Conservation (phyloP, 2,329 filamentous ascomycete species). For the Elsinoe ampelina region DNA sequence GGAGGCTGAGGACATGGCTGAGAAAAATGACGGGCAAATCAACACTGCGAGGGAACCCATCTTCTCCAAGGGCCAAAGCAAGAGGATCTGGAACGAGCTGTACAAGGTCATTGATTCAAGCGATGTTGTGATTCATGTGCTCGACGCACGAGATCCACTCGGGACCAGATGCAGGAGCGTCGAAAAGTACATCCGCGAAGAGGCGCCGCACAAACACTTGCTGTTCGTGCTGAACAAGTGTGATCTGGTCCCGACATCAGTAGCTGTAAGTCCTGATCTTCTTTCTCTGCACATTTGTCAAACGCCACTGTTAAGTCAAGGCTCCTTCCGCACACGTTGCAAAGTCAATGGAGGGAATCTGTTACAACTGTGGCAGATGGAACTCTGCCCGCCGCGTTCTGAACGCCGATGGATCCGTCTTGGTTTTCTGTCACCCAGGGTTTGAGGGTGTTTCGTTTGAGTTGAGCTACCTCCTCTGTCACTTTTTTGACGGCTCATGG, state of each 20-base stretch:
- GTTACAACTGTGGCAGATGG: slow-evolving; percentile 99
- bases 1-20: slow-evolving; percentile 23
- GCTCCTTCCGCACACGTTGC: slow-evolving; percentile 53
- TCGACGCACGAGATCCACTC: slow-evolving; percentile 80
- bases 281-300: slow-evolving; percentile 16
- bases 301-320: slow-evolving; percentile 86
- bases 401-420: slow-evolving; percentile 73
- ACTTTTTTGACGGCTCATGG: slow-evolving; percentile 51
- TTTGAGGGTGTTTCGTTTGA: slow-evolving; percentile 81
- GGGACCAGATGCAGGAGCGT: slow-evolving; percentile 84
- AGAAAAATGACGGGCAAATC: slow-evolving; percentile 29
- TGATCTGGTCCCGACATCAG: slow-evolving; percentile 82
- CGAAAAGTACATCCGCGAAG: slow-evolving; percentile 86
- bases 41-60: slow-evolving; percentile 54
- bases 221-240: slow-evolving; percentile 86
- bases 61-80: slow-evolving; percentile 89
- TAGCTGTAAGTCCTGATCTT: slow-evolving; percentile 68
- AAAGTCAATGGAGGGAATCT: slow-evolving; percentile 68
- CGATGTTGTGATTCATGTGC: slow-evolving; percentile 89
- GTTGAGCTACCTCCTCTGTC: slow-evolving; percentile 78
- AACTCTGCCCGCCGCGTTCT: slow-evolving; percentile 61
- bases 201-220: slow-evolving; percentile 93
- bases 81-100: slow-evolving; percentile 94
- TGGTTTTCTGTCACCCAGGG: slow-evolving; percentile 71
- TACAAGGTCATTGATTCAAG: slow-evolving; percentile 88